Base-by-base conservation (phyloP, 495 filamentous ascomycete species). In the Amorphotheca resinae region DNA sequence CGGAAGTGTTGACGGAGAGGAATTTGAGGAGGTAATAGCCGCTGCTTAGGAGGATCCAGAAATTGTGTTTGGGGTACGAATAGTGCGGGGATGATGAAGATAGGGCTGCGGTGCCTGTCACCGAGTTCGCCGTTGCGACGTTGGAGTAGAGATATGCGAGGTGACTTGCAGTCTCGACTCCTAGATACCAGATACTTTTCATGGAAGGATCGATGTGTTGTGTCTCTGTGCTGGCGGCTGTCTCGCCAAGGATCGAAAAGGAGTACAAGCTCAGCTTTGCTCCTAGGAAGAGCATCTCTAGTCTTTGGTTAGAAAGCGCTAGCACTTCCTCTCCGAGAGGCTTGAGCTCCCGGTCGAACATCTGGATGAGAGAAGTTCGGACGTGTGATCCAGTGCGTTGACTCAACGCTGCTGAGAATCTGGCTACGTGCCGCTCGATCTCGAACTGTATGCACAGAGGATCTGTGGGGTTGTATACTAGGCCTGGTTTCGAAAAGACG, bases 331-430 rank as follows among this genome's bases (percentile, higher is more conserved):
- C 33, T 38, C 42, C 55, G 1, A 61, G 34, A 11, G 45, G 38
- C 15, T 59, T 52, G 8, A 61, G 52, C 23, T 61, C 54, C 2
- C 48, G 41, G 14, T 61, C 58, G 9, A 61, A 55, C 32, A 61
- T 54, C 21, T 58, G 56, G 16, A 57, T 52, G 26, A 61, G 44
- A 8, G 56, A 58, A 9, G 51, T 54, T 31, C 59, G 50, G 36
- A 57, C 46, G 11, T 9, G 18, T 15, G 28, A 16, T 7, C 17
- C 17, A 6, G 14, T 15, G 17, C 28, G 16, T 22, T 22, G 17
- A 14, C 31, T 42, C 16, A 42, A n/a, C 1, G 40, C 22, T 12
- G 17, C 21, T 20, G 26, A 21, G 15, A 20, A 22, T 20, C 26
- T 15, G 28, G 31, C 31, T 21, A 42, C 25, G 4, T 59, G 47